phyloP scores from a whole-genome alignment of 768 basidiomycete species.

The Suillus hirtellus region DNA sequence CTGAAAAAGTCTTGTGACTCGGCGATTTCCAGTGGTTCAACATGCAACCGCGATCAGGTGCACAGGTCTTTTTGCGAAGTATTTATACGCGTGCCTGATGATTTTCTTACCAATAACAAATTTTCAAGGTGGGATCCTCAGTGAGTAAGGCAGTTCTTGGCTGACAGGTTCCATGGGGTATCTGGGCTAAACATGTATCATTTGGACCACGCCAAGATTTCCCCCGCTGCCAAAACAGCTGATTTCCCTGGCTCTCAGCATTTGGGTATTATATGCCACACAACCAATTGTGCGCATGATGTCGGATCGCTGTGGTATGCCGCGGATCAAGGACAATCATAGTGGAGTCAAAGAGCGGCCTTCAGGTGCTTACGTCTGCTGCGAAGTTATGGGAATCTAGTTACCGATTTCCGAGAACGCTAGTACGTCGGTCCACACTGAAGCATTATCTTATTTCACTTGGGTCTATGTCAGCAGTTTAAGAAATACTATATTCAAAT shows the following conservation, averaged over 20 bases:
- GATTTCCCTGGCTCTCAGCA: conserved; percentile 37
- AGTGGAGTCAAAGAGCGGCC: conserved; percentile 31
- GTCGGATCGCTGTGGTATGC: conserved; percentile 41
- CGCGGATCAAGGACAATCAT: conserved; percentile 25
- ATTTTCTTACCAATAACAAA: conserved; percentile 16
- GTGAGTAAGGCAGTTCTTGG: background rate
- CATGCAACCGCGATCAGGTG: conserved; percentile 48
- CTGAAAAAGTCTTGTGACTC: conserved; percentile 56
- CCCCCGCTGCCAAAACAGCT: conserved; percentile 41
- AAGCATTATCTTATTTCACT: background rate
- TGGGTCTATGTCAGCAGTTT: conserved; percentile 1
- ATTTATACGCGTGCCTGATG: background rate
- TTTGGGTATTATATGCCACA: conserved; percentile 40
- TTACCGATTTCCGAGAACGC: conserved; percentile 5
- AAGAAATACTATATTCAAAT: conserved; percentile 13
- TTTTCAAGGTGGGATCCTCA: conserved; percentile 31
- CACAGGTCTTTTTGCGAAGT: background rate
- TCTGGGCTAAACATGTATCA: conserved; percentile 57
- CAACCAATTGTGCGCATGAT: conserved; percentile 39
- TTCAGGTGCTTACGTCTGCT: conserved; percentile 31
- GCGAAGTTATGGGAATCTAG: conserved; percentile 23
- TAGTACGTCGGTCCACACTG: conserved; percentile 25
- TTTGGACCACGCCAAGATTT: conserved; percentile 45
- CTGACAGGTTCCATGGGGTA: conserved; percentile 28
- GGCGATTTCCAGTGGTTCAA: conserved; percentile 36